phyloP scores from a whole-genome alignment of 371 early-diverging fungal species.

The Neoconidiobolus thromboides region DNA sequence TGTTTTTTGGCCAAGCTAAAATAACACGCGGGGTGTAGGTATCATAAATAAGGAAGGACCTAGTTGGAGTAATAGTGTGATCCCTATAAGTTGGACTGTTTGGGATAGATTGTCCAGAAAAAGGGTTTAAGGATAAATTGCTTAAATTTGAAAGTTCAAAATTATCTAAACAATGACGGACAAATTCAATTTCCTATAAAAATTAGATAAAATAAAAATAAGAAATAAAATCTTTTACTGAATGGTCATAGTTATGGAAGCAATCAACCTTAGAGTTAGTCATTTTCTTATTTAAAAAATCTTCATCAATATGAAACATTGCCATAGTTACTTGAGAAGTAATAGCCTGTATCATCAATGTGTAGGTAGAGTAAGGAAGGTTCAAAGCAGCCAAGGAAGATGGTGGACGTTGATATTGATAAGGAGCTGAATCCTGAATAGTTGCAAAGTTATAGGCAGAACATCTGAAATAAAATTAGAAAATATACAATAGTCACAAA shows the following conservation, averaged over 20 bases:
- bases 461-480: background rate
- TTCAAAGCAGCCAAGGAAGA: no score
- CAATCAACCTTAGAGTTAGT: background rate
- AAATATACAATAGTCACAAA: background rate
- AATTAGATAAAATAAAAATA: background rate
- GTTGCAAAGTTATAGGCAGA: background rate
- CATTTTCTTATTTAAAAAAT: background rate
- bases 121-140: background rate
- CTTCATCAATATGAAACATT: slow-evolving; percentile 1
- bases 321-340: background rate
- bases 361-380: background rate
- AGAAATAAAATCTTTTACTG: background rate
- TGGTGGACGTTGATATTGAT: background rate
- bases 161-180: background rate
- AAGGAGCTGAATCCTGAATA: background rate
- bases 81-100: background rate
- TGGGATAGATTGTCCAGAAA: background rate
- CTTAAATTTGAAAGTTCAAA: background rate
- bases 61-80: background rate
- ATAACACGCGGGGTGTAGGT: background rate
- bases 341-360: background rate
- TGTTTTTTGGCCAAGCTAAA: slow-evolving; percentile 2
- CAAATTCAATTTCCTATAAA: background rate
- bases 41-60: slow-evolving; percentile 1
- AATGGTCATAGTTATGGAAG: background rate